These are phyloP conservation scores for Lentinula sp. DNA, from an alignment of 768 basidiomycete genomes.

Conservation along the genomic window DNA sequence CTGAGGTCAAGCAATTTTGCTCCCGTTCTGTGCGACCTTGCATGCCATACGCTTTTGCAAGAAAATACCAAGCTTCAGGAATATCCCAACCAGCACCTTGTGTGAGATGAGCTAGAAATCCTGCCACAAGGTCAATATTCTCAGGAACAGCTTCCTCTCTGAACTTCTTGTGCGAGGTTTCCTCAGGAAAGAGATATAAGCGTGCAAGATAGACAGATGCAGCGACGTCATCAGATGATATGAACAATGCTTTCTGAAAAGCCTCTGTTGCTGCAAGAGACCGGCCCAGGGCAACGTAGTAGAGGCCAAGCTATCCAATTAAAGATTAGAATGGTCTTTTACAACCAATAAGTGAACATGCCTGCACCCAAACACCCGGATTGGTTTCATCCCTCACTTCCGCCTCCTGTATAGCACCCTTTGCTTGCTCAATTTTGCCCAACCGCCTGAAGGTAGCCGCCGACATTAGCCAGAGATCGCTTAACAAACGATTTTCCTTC, in stretches of 20 bases:
- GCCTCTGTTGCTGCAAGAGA: slow-evolving; percentile 64
- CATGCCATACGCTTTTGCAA: slow-evolving; percentile 74
- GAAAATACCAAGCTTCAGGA: slow-evolving; percentile 91
- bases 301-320: slow-evolving; percentile 62
- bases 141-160: slow-evolving; percentile 16
- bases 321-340: neutral
- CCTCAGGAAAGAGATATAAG: slow-evolving; percentile 51
- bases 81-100: slow-evolving; percentile 84
- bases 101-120: slow-evolving; percentile 71
- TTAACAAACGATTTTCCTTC: slow-evolving; percentile 65
- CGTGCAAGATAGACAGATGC: slow-evolving; percentile 76
- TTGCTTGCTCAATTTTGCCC: slow-evolving; percentile 86
- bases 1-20: slow-evolving; percentile 66
- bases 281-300: slow-evolving; percentile 55
- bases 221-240: slow-evolving; percentile 71
- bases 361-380: slow-evolving; percentile 93
- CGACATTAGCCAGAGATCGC: slow-evolving; percentile 89
- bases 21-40: slow-evolving; percentile 70
- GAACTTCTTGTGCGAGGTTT: slow-evolving; percentile 7
- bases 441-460: slow-evolving; percentile 90
- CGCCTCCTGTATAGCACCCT: slow-evolving; percentile 91
- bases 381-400: slow-evolving; percentile 85
- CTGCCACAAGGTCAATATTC: slow-evolving; percentile 78
- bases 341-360: slow-evolving; percentile 25
- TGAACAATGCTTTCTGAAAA: slow-evolving; percentile 85